Conservation (phyloP, 2,329 filamentous ascomycete genomes). For the Blumeria hordei region DNA sequence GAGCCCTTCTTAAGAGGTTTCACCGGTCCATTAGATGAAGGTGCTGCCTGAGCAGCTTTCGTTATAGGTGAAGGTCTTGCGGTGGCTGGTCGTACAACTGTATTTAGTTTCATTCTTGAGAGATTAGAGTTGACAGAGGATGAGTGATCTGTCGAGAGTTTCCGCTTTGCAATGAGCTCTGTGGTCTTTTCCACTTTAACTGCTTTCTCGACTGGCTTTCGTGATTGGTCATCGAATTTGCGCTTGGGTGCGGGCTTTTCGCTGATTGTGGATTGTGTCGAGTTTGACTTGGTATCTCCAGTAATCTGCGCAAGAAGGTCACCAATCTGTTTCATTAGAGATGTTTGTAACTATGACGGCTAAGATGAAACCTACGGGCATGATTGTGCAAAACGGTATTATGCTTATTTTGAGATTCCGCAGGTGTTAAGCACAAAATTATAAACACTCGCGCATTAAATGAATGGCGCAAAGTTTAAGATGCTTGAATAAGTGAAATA, state of each 20-base stretch:
- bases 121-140: conserved; percentile 7
- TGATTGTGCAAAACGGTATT: conserved; percentile 2
- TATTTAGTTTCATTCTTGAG: conserved; percentile 7
- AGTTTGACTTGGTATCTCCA: conserved; percentile 21
- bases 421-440: too few relatives aligned
- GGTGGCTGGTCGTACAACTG: neutral
- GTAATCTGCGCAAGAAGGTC: conserved; percentile 37
- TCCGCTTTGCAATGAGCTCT: conserved; percentile 4
- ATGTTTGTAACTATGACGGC: conserved; percentile 2
- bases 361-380: conserved; percentile 9
- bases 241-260: conserved; percentile 22
- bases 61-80: neutral
- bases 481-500: too few relatives aligned
- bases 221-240: conserved; percentile 29
- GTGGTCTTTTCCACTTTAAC: conserved; percentile 2
- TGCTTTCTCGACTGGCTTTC: conserved; percentile 19
- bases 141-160: conserved; percentile 4
- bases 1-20: conserved; percentile 43
- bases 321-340: conserved; percentile 20
- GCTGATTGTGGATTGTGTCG: conserved; percentile 8
- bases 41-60: conserved; percentile 11
- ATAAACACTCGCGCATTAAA: too few relatives aligned
- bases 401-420: too few relatives aligned
- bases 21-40: conserved; percentile 5
- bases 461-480: too few relatives aligned